Conservation (phyloP, 106 monocot species). For the Narthecium ossifragum region DNA sequence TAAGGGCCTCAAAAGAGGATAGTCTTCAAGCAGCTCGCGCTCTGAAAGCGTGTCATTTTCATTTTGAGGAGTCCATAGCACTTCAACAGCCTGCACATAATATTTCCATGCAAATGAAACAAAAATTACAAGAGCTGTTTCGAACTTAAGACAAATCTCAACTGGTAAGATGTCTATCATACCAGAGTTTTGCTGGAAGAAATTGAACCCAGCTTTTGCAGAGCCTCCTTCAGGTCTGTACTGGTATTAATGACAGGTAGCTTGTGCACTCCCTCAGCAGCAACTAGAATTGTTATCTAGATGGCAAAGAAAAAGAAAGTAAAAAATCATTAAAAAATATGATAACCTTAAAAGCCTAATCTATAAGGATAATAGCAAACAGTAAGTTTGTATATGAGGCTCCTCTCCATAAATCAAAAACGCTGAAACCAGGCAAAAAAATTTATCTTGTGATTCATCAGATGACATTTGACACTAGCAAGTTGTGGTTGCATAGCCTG, state of each 20-base stretch:
- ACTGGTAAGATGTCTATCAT: too few relatives aligned
- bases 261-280: constrained; percentile 84
- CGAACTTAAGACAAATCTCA: too few relatives aligned
- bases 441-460: too few relatives aligned
- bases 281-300: constrained; percentile 85
- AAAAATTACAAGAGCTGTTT: too few relatives aligned
- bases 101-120: neutral
- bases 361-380: too few relatives aligned
- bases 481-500: too few relatives aligned
- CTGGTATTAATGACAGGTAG: constrained; percentile 80
- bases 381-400: too few relatives aligned
- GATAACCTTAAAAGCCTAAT: too few relatives aligned
- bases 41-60: constrained; percentile 85
- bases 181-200: constrained; percentile 73
- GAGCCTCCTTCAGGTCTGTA: constrained; percentile 64
- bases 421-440: too few relatives aligned
- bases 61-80: constrained; percentile 93
- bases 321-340: neutral
- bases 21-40: constrained; percentile 85
- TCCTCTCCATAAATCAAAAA: too few relatives aligned
- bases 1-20: constrained; percentile 77
- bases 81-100: constrained; percentile 75
- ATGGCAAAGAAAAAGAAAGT: neutral
- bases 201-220: constrained; percentile 86
- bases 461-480: too few relatives aligned